Evolutionary conservation across 768 basidiomycete genomes (phyloP), one percentile per base, ranked within the genome.

Genomic region (Lactifluus rugatus): DNA sequence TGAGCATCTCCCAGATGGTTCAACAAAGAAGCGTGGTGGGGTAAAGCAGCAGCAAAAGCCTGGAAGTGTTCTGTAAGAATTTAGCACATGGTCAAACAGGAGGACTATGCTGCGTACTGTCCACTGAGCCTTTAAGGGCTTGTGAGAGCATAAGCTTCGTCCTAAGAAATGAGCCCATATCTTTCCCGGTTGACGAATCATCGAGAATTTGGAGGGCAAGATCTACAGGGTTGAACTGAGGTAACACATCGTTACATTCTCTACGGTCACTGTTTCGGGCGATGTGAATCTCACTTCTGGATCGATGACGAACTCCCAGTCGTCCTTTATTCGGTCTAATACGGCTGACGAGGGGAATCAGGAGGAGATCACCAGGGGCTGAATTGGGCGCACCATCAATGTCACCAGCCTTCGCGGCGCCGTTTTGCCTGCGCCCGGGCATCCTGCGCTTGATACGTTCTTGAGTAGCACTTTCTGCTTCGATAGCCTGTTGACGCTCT

Each of bases 1-100:
- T 95, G 93, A 4, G 88, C 82, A 34, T 81, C 77, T 14, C 75
- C 74, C 4, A 99, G 78, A 56, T 90, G 85, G 47, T 72, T 79
- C 41, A 93, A 66, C 13, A 97, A 76, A 2, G 84, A 79, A 2
- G 89, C 81, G 69, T 98, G 96, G 63, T 92, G 91, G 0, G 94
- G 92, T 23, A 98, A 75, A 0, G 93, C 86, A n/a, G 92, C 85
- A 44, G 92, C 93, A 70, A 97, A 98, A 2, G 93, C 84, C 71
- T 95, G 86, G 69, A 94, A 96, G 66, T 97, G 87, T 65, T 86
- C 89, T 89, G 71, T n/a, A 62, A 61, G 56, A 52, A n/a, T 13
- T 55, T 51, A 60, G 44, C 28, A 10, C 44, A 54, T 47, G 53
- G 65, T 65, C 36, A 58, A 31, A 65, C 62, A 9, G 36, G 48